Evolutionary conservation across 768 basidiomycete genomes (phyloP), one percentile per base, ranked within the genome.

Genomic region (Tylopilus balloui): DNA sequence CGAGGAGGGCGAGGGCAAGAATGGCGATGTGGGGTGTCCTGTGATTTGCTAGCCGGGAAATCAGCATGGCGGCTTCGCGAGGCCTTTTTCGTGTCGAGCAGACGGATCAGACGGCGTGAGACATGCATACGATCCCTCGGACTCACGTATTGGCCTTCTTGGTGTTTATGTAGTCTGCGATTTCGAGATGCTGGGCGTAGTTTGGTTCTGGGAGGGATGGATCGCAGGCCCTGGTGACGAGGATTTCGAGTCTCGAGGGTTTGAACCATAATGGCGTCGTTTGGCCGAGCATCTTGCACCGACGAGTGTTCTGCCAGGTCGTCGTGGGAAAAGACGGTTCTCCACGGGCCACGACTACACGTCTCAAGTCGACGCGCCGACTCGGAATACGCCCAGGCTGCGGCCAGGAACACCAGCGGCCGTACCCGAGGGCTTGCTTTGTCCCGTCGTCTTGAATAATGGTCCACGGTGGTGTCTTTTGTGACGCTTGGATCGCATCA

Each of bases 61-160:
- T 76, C 47, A 80, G 74, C 81, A 95, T 90, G 25, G 88, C 83
- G 6, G 91, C 92, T 63, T 99, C 96, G 49, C 96, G 82, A 6
- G 96, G 89, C 52, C 92, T 94, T 60, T 94, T 60, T 13, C 2
- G 47, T 10, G 3, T 53, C 32, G 23, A 41, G 48, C 40, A n/a
- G 27, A 14, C 14, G 21, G 1, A 12, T 47, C 12, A 42, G 13
- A n/a, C 25, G 6, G 19, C 17, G 23, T n/a, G 42, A 14, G 11
- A 17, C 6, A 17, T 20, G 28, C n/a, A 6, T 27, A 12, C 12
- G 36, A 17, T 3, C 2, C 6, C 9, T 3, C 6, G 6, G 27
- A 73, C 86, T 55, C 69, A 94, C 92, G 80, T 91, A 72, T 99
- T 98, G 0, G 93, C 94, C 70, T 98, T 98, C 75, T 97, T 98